phyloP scores from a whole-genome alignment of 208 protist species.

The Trypanosoma conorhini region DNA sequence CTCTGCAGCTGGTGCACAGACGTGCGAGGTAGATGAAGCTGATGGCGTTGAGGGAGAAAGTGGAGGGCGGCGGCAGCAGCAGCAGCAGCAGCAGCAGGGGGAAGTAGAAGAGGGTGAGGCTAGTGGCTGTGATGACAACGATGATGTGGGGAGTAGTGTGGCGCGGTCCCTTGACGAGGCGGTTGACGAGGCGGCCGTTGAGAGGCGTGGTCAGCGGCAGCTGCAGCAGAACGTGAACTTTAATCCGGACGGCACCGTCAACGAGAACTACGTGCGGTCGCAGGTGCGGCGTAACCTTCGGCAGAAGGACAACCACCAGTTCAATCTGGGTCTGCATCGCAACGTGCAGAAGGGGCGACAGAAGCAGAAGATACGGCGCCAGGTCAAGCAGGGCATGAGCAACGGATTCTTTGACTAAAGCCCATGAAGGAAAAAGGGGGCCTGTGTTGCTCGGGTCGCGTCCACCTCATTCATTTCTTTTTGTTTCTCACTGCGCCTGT shows the following conservation, averaged over 20 bases:
- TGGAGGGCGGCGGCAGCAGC: constrained; percentile 5
- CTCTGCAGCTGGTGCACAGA: not conserved
- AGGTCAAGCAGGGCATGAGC: constrained; percentile 61
- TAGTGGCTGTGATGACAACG: constrained; percentile 15
- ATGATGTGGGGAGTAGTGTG: constrained; percentile 32
- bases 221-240: constrained; percentile 62
- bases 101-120: constrained; percentile 20
- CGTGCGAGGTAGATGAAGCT: not conserved
- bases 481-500: constrained; percentile 16
- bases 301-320: constrained; percentile 65
- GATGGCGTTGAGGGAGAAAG: not conserved
- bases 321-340: constrained; percentile 75
- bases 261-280: constrained; percentile 67
- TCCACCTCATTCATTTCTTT: not conserved
- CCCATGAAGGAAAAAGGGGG: not conserved
- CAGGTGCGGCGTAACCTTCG: constrained; percentile 64
- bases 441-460: too few species aligned
- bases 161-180: constrained; percentile 44
- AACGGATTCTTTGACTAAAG: constrained; percentile 56
- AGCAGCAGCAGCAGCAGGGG: constrained; percentile 11
- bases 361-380: constrained; percentile 75
- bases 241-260: constrained; percentile 51
- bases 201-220: constrained; percentile 32
- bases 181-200: constrained; percentile 40
- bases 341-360: constrained; percentile 86